phyloP scores from a whole-genome alignment of 2,329 filamentous ascomycete genomes.

The Seiridium unicorne region DNA sequence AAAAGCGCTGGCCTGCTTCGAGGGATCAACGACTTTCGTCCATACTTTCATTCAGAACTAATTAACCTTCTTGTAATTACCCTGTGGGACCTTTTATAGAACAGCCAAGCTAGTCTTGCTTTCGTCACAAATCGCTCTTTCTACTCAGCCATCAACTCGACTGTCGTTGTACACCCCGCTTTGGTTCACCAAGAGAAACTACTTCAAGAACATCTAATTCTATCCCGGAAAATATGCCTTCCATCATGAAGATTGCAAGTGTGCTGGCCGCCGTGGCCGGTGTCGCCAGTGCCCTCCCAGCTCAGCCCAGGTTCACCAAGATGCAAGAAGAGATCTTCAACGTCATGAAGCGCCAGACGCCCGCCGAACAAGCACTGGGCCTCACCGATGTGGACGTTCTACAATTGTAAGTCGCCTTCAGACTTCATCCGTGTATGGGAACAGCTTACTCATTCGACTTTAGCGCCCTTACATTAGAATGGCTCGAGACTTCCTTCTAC shows the following conservation, averaged over 20 bases:
- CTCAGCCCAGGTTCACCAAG: constrained; percentile 39
- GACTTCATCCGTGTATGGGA: not conserved
- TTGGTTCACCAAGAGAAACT: constrained; percentile 19
- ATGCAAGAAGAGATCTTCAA: constrained; percentile 45
- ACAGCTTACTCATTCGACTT: constrained; percentile 16
- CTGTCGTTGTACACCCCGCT: constrained; percentile 12
- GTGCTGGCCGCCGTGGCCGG: constrained; percentile 44
- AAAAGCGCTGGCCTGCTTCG: constrained; percentile 53
- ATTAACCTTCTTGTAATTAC: constrained; percentile 33
- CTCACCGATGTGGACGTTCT: constrained; percentile 55
- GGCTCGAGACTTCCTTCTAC: constrained; percentile 74
- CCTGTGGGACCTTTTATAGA: constrained; percentile 27
- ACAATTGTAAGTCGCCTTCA: constrained; percentile 48
- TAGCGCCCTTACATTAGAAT: constrained; percentile 71
- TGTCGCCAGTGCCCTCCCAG: constrained; percentile 45
- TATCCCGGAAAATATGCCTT: constrained; percentile 41
- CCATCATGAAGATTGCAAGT: constrained; percentile 39
- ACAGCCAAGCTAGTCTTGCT: constrained; percentile 40
- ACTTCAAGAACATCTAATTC: constrained; percentile 12
- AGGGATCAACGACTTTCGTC: constrained; percentile 32
- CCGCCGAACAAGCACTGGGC: constrained; percentile 42
- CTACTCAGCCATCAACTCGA: not conserved
- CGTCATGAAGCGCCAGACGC: constrained; percentile 49
- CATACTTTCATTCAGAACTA: constrained; percentile 27
- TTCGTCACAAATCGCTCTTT: constrained; percentile 19